Evolutionary conservation across 345 rosid species (phyloP).

Genomic region (Anastatica hierochuntica): DNA sequence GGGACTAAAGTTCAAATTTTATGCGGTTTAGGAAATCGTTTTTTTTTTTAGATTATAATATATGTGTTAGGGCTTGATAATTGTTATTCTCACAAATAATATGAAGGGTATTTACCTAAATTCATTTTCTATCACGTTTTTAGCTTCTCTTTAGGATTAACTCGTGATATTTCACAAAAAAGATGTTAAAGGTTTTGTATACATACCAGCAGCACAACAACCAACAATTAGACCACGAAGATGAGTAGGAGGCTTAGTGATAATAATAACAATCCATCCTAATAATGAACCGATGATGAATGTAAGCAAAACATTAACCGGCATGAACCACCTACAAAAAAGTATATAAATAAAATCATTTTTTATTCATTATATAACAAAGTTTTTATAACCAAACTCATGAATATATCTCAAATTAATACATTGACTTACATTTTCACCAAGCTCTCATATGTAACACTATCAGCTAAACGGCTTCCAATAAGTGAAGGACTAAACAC

Average conservation of each 20-base stretch:
- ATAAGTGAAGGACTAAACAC: slow-evolving; percentile 60
- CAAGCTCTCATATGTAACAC: slow-evolving; percentile 46
- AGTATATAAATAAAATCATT: not conserved
- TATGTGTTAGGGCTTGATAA: too few species aligned
- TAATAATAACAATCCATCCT: slow-evolving; percentile 36
- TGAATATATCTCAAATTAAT: too few species aligned
- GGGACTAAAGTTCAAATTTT: too few species aligned
- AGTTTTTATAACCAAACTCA: too few species aligned
- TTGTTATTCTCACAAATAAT: too few species aligned
- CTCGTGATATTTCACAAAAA: too few species aligned
- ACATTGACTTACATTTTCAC: slow-evolving; percentile 34
- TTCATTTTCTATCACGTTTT: too few species aligned
- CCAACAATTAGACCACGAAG: slow-evolving; percentile 31
- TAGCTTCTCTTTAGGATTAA: too few species aligned
- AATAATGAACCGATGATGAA: slow-evolving; percentile 39
- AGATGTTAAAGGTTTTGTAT: not conserved
- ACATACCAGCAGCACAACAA: slow-evolving; percentile 21
- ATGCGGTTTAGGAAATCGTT: too few species aligned
- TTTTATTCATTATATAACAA: too few species aligned
- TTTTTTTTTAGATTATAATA: too few species aligned
- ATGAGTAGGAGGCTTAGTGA: slow-evolving; percentile 35
- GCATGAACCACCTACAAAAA: slow-evolving; percentile 53
- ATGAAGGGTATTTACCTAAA: too few species aligned
- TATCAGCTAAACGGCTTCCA: slow-evolving; percentile 39
- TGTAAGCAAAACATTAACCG: slow-evolving; percentile 43